phyloP scores from a whole-genome alignment of 208 protist genomes.

The Herpetomonas samuelpessoai region DNA sequence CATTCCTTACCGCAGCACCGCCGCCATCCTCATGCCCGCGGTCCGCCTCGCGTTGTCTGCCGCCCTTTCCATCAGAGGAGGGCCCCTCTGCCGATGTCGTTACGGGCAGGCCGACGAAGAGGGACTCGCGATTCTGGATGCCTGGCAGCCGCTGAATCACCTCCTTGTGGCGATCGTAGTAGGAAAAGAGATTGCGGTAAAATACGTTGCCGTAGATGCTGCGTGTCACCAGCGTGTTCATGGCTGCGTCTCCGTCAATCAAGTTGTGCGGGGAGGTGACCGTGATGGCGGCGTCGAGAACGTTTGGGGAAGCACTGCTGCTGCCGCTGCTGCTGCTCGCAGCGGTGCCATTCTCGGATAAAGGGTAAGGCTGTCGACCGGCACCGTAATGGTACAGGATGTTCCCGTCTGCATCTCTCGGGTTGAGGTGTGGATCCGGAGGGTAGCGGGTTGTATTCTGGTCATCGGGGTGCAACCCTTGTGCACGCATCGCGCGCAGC shows the following conservation, averaged over 20 bases:
- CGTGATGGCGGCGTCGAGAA: conserved; percentile 34
- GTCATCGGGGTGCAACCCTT: background rate
- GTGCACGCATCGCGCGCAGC: conserved; percentile 5
- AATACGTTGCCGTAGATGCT: conserved; percentile 26
- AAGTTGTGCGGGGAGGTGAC: conserved; percentile 52
- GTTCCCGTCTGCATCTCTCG: background rate
- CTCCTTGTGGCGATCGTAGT: conserved; percentile 42
- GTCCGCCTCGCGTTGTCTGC: too few relatives aligned
- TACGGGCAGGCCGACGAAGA: conserved; percentile 15
- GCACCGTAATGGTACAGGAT: background rate
- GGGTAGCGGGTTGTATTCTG: background rate
- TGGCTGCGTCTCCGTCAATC: conserved; percentile 16
- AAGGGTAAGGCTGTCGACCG: background rate
- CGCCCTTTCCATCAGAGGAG: too few relatives aligned
- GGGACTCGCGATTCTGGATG: conserved; percentile 11
- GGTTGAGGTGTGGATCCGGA: background rate
- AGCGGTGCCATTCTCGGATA: background rate
- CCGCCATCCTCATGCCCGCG: background rate
- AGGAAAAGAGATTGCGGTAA: conserved; percentile 22
- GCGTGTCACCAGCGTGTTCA: conserved; percentile 13
- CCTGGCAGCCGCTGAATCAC: conserved; percentile 32
- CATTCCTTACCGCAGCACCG: background rate
- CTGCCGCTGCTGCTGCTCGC: background rate
- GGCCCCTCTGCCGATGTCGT: too few relatives aligned
- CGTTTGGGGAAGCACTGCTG: background rate